These are phyloP conservation scores for Tolypocladium amazonense DNA, from an alignment of 2,329 filamentous ascomycete genomes.

Conservation along the genomic window DNA sequence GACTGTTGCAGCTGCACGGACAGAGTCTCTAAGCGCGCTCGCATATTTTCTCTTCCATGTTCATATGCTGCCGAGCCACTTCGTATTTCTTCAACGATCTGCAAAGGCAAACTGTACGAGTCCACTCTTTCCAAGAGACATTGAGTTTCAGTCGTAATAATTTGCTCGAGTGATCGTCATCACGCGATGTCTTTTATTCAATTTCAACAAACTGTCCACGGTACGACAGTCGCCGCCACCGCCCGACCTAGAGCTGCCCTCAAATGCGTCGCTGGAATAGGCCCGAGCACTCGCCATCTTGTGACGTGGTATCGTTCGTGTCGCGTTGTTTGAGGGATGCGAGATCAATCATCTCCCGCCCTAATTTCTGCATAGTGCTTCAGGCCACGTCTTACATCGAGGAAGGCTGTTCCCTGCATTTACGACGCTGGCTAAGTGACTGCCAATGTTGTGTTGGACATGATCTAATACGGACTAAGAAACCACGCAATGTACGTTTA, in stretches of 20 bases:
- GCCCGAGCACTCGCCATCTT: not conserved
- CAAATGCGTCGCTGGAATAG: not conserved
- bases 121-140: not conserved
- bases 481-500: not conserved
- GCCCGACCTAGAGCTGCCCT: not conserved
- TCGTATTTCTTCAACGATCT: not conserved
- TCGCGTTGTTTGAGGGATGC: not conserved
- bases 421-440: not conserved
- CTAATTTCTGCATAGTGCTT: not conserved
- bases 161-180: not conserved
- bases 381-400: not conserved
- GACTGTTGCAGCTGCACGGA: not conserved
- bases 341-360: not conserved
- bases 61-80: not conserved
- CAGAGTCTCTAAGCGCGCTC: not conserved
- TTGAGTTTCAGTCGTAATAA: not conserved
- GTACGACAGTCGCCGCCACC: not conserved
- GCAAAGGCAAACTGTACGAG: not conserved
- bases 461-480: not conserved
- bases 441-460: not conserved
- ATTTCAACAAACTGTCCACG: not conserved
- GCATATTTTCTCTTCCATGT: not conserved
- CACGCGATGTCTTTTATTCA: not conserved
- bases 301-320: not conserved
- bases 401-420: too few species aligned